Evolutionary conservation across 306 rosid species (phyloP), one percentile per base, ranked within the genome.

Genomic region (Begonia masoniana): DNA sequence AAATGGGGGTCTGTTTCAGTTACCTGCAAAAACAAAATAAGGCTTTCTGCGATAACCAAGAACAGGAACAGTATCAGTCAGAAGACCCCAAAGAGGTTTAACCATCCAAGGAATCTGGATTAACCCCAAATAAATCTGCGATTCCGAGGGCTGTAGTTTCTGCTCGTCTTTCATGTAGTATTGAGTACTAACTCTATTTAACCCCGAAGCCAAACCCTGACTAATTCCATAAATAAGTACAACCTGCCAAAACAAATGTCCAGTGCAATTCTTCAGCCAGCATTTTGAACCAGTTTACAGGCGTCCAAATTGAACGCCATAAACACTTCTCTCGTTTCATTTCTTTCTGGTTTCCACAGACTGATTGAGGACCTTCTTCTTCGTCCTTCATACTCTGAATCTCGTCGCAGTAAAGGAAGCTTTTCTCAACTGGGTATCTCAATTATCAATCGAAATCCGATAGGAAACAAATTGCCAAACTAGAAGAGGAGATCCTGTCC

Each of bases 141-240:
- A 54, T 41, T 57, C 69, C 17, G 65, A 69, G 10, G 74, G 74
- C 57, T 62, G 61, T 59, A 69, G 51, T 53, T 53, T 62, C 61
- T 62, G 56, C n/a, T 57, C 74, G 58, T 69, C 74, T 54, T 69
- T 69, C 65, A 69, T 57, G 53, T 69, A 69, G 49, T 62, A 69
- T 52, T 57, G 60, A 11, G 60, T 62, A 10, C 65, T 41, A 12
- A 63, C 26, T 52, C 51, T 62, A 53, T 60, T 58, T 50, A 58
- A 47, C 3, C 74, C 74, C 47, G 50, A 15, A 54, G 60, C 61
- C 59, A 62, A 16, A 39, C 74, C 74, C 51, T 68, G 74, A 43
- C 69, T 69, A 60, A 58, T 49, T 23, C 69, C 74, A 48, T 69
- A 69, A 11, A 69, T 61, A 10, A 62, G 47, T 2, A 62, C 52